phyloP scores from a whole-genome alignment of 257 asterid species.

The Solanum pimpinellifolium region DNA sequence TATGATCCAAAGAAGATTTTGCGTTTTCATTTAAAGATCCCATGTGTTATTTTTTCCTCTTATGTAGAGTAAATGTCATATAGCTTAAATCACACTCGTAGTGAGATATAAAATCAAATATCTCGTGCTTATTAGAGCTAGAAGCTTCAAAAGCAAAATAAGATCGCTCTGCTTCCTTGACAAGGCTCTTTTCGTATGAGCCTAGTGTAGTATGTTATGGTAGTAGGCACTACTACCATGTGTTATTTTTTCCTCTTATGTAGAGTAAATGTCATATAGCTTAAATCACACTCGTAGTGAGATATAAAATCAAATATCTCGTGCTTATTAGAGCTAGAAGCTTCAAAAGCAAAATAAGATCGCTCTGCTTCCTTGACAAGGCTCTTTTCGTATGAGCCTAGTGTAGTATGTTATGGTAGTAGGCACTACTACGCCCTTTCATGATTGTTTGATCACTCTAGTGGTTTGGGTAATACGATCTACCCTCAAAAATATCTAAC shows the following conservation, averaged over 20 bases:
- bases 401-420: not conserved
- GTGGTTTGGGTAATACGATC: not conserved
- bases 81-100: not conserved
- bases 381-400: not conserved
- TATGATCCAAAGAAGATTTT: not conserved
- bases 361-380: not conserved
- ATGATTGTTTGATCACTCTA: not conserved
- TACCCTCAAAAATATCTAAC: not conserved
- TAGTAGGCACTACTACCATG: not conserved
- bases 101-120: not conserved
- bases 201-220: not conserved
- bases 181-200: not conserved
- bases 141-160: not conserved
- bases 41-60: not conserved
- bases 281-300: not conserved
- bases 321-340: not conserved
- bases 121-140: not conserved
- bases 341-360: not conserved
- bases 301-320: not conserved
- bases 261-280: not conserved
- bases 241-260: not conserved
- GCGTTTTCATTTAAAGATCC: not conserved
- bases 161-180: not conserved
- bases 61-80: not conserved
- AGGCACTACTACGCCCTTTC: not conserved